Evolutionary conservation across 768 basidiomycete species (phyloP), one percentile per base, ranked within the genome.

Genomic region (Leccinellum luteum): DNA sequence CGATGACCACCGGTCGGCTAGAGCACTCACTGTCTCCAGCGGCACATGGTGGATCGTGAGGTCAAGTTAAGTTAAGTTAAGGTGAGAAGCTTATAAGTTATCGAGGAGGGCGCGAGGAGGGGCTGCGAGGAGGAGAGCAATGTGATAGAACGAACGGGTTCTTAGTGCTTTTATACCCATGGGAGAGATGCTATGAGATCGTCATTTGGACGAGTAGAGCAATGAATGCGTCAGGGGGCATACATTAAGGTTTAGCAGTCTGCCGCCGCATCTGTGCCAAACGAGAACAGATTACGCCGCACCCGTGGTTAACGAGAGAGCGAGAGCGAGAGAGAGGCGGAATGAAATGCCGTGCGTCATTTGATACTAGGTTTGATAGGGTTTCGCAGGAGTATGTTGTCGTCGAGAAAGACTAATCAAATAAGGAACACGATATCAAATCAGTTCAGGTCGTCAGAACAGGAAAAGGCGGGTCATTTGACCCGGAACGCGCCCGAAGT

Each of bases 1-100:
- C 21, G 51, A 31, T 31, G 21, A 38, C 31, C 32, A 19, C 30
- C 3, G 15, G 10, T 5, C 19, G 41, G 25, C 12, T 6, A 21
- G 21, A 12, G 21, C 4, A 76, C 81, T 70, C 64, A 85, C 83
- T 78, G 81, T 73, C 83, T 80, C 66, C 72, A 76, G 64, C 74
- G 75, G 70, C 83, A 85, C 83, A 85, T 84, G 15, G 32, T 70
- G 51, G 35, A 12, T 57, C 31, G 52, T 47, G 56, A 47, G 34
- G 25, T 30, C 4, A 44, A 38, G 15, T 28, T 41, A 28, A 41
- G 41, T 43, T 43, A 43, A n/a, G 14, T 32, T 31, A 31, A 9
- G 38, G 38, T 38, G 14, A 44, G n/a, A 41, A 31, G 48, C 2
- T 41, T 52, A 32, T 41, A 48, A 34, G 34, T 9, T 48, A 54